Evolutionary conservation across 2,329 filamentous ascomycete species (phyloP), one percentile per base, ranked within the genome.

Genomic region (Claviceps fusiformis): DNA sequence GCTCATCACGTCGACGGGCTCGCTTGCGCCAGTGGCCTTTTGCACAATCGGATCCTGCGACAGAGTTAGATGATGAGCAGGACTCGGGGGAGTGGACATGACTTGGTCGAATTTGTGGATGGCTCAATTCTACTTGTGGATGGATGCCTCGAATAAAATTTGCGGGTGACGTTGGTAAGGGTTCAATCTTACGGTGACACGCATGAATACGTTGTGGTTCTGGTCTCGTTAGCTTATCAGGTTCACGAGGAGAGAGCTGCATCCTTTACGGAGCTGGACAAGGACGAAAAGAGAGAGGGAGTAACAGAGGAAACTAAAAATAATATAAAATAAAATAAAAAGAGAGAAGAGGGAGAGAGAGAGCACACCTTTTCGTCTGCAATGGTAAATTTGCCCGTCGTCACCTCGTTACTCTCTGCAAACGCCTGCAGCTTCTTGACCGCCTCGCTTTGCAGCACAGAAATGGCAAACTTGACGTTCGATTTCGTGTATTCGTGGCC

Each of bases 401-500:
- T 97, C 73, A 96, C 81, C 71, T 84, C 76, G 70, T 96, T 92
- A 57, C 79, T 76, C 54, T 87, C 81, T 1, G 89, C 87, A 68
- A 89, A 96, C 0, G 78, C 76, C 61, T 87, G 76, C 37, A 98
- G 76, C 62, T 84, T 86, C 75, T 87, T 83, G 59, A 96, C 82
- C 0, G 87, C 77, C 51, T 87, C 83, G 46, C 80, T 86, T 64
- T 88, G 82, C 55, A 86, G 74, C 17, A 97, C 86, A 2, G 85
- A 86, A 57, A 86, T 73, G 50, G 82, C 85, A 66, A 98, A 98
- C 68, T 89, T 89, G 64, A 93, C 89, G 65, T 98, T 98, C 53
- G 86, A 80, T 71, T 93, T 95, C n/a, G 93, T 98, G 73, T 98
- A 98, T 70, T 97, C 93, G 65, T 98, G 93, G 4, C 93, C 93